Evolutionary conservation across 768 basidiomycete species (phyloP).

Genomic region (Exidia glandulosa): DNA sequence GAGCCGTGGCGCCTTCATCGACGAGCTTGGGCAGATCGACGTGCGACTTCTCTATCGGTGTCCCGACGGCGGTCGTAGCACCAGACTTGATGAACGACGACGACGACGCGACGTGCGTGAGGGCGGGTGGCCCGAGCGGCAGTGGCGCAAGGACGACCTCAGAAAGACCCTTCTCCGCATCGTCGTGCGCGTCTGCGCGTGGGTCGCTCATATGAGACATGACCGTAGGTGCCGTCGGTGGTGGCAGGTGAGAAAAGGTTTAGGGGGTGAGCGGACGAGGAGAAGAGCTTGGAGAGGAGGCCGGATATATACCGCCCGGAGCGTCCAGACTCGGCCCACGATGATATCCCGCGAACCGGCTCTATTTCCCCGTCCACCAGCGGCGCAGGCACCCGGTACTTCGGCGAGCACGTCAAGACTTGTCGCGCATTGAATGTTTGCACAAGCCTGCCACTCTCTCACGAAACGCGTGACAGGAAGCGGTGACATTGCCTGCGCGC

Average conservation of each 20-base stretch:
- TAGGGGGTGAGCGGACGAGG: neutral
- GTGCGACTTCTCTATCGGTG: neutral
- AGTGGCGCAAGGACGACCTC: neutral
- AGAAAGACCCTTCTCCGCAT: constrained; percentile 1
- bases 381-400: neutral
- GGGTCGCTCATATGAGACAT: neutral
- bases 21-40: neutral
- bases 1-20: neutral
- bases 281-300: neutral
- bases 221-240: neutral
- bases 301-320: neutral
- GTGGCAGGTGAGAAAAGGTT: neutral
- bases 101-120: neutral
- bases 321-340: neutral
- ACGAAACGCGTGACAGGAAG: too few relatives aligned
- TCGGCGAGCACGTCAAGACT: neutral
- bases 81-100: neutral
- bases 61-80: neutral
- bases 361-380: neutral
- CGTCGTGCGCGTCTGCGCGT: neutral
- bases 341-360: neutral
- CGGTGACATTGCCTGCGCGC: too few relatives aligned
- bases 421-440: neutral
- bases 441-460: too few relatives aligned
- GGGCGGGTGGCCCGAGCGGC: neutral